Conservation (phyloP, 306 rosid genomes). For the Hylodesmum podocarpum region DNA sequence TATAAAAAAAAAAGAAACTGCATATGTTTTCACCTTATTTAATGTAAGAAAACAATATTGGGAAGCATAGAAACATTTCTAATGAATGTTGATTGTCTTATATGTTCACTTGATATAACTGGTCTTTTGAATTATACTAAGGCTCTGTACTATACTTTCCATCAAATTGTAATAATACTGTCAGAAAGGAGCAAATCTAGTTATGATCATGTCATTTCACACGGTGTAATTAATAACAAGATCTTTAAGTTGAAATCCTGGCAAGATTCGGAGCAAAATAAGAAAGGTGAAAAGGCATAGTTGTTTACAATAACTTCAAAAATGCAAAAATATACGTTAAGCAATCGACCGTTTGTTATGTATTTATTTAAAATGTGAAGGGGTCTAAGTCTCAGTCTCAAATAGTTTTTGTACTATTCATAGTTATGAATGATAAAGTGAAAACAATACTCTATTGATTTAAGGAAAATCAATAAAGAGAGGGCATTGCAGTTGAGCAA, state of each 20-base stretch:
- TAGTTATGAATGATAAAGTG: not conserved
- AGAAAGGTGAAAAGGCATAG: too few species aligned
- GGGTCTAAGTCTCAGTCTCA: not conserved
- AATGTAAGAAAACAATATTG: constrained; percentile 53
- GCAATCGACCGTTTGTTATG: too few species aligned
- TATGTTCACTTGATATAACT: constrained; percentile 30
- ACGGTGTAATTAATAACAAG: constrained; percentile 2
- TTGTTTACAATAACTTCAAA: too few species aligned
- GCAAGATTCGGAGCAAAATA: too few species aligned
- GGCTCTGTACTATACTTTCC: not conserved
- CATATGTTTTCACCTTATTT: constrained; percentile 25
- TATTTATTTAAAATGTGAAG: too few species aligned
- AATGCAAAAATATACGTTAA: too few species aligned
- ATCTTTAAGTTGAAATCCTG: constrained; percentile 16
- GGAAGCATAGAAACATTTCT: constrained; percentile 53
- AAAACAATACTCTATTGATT: constrained; percentile 1
- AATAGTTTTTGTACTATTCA: constrained; percentile 8
- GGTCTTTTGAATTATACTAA: not conserved
- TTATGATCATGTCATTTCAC: constrained; percentile 5
- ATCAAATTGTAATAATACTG: constrained; percentile 22
- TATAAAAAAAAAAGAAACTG: not conserved
- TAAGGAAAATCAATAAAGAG: not conserved
- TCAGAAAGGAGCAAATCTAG: constrained; percentile 15
- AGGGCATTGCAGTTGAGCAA: not conserved
- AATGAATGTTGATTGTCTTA: constrained; percentile 52